Base-by-base conservation (phyloP, 345 rosid genomes). In the Euclidium syriacum region DNA sequence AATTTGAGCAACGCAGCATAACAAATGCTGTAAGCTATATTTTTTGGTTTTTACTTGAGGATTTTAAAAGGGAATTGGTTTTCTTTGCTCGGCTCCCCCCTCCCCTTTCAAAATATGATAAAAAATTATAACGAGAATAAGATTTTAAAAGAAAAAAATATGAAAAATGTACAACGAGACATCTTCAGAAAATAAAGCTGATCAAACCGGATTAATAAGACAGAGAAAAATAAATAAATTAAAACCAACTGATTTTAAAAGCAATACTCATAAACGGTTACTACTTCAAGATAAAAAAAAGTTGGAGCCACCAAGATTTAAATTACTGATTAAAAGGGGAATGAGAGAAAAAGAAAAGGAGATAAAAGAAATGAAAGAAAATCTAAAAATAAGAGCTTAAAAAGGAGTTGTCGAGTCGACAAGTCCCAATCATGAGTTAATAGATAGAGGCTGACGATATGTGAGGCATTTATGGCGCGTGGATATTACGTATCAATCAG, bases 341-440 rank as follows among this genome's bases (percentile, higher is more conserved):
- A 50, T 1, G 26, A 9, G 25, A 63, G 10, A 3, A 48, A 62
- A 27, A 22, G 7, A 27, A 23, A 52, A 23, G 3, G 11, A 18
- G n/a, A 48, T 15, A 39, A 41, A 39, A 30, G 2, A 64, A 64
- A 12, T n/a, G 19, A 23, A 42, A 22, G 2, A 64, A 23, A 11
- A 32, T 39, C 7, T n/a, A 22, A 40, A 51, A 23, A 33, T 3
- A 23, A 25, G 55, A 54, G 70, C 27, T 58, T 48, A 7, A 49
- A 58, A 48, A 24, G 14, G 47, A 52, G 52, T 51, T 68, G 15
- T 43, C 35, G 62, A 34, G 48, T 61, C 40, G 73, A 34, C 41
- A 60, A 60, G 73, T 69, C 67, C 25, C 62, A 55, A 69, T 52
- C 56, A 52, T 60, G 55, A 60, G 15, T 58, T 56, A 26, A 26